Evolutionary conservation across 1,284 basidiomycete genomes (phyloP), one percentile per base, ranked within the genome.

Genomic region (Peniophora sp.): DNA sequence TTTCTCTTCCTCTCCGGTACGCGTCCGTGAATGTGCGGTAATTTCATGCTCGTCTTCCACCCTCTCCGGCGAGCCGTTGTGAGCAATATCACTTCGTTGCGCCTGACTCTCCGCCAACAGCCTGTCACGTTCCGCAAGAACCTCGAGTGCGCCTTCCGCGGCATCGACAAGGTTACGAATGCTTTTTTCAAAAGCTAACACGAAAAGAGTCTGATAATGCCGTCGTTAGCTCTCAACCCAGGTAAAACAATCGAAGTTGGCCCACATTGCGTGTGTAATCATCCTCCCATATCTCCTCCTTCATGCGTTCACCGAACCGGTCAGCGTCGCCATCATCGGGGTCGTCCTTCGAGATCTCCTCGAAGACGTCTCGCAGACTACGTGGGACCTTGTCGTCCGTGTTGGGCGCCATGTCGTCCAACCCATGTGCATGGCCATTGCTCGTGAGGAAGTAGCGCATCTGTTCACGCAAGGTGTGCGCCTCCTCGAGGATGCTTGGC

Each of bases 141-240:
- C 64, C 9, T 64, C 56, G 8, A 74, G 49, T 3, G 73, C 70
- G 11, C 64, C 60, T 57, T 75, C 71, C 3, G 74, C 72, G 0
- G 71, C 66, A 22, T 67, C 66, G 3, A 73, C 66, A 55, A 77
- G 67, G 48, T 63, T 66, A 36, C 63, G 64, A n/a, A 74, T 53
- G 0, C 69, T 68, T 48, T 68, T 70, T 61, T 81, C 79, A 20
- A 82, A 69, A 45, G 73, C 75, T 34, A 82, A 62, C 54, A 74
- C 66, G 58, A 79, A 71, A 36, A 82, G 53, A 0, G 71, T 72
- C 78, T 80, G 50, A 3, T 14, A 22, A 1, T 17, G n/a, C 24
- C 11, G 15, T 35, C 18, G 43, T 8, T 20, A 46, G 42, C 44
- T 15, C 43, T 36, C n/a, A 3, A 35, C 1, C 24, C 32, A 46